Percentiles rank a stretch among this genome's conserved stretches.
These are phyloP conservation scores for Candida caryicola DNA, from an alignment of 805 yeast species.

Conservation along the genomic window DNA sequence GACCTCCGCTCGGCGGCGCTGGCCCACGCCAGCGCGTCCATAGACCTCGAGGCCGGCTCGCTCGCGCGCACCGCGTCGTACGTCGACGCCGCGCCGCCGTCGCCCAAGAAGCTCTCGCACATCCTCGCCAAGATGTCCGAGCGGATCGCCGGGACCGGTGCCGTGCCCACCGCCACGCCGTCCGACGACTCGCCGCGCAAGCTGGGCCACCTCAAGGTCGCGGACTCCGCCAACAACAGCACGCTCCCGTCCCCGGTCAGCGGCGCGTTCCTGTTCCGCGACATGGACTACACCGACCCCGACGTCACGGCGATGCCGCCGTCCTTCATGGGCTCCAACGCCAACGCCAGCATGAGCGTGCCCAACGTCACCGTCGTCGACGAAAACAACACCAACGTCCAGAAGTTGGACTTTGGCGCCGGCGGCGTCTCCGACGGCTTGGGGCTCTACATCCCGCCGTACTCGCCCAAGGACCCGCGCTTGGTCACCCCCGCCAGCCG, in stretches of 20 bases:
- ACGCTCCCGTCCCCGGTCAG: conserved; percentile 6
- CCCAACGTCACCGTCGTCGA: conserved; percentile 15
- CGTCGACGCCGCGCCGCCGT: conserved; percentile 7
- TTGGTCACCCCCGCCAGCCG: too few relatives aligned
- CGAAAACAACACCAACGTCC: conserved; percentile 5
- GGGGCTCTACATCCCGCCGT: neutral
- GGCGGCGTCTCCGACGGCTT: conserved; percentile 1
- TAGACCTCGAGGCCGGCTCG: conserved; percentile 19
- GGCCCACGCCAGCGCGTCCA: neutral
- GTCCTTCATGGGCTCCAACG: neutral
- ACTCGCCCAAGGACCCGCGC: neutral
- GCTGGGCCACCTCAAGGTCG: neutral
- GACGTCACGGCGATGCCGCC: neutral
- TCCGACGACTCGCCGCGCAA: conserved; percentile 2
- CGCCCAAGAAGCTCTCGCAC: conserved; percentile 24
- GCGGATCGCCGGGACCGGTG: conserved; percentile 35
- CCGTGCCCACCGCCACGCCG: conserved; percentile 3
- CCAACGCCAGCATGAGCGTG: conserved; percentile 20
- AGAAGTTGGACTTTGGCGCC: neutral
- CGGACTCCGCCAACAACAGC: neutral
- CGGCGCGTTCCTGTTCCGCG: conserved; percentile 7
- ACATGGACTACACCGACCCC: conserved; percentile 2
- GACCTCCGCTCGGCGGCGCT: neutral
- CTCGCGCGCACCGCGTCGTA: conserved; percentile 8
- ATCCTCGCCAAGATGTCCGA: conserved; percentile 29